These are phyloP conservation scores for Thalassiosira ordinaria DNA, from an alignment of 352 stramenopile genomes.

Conservation along the genomic window DNA sequence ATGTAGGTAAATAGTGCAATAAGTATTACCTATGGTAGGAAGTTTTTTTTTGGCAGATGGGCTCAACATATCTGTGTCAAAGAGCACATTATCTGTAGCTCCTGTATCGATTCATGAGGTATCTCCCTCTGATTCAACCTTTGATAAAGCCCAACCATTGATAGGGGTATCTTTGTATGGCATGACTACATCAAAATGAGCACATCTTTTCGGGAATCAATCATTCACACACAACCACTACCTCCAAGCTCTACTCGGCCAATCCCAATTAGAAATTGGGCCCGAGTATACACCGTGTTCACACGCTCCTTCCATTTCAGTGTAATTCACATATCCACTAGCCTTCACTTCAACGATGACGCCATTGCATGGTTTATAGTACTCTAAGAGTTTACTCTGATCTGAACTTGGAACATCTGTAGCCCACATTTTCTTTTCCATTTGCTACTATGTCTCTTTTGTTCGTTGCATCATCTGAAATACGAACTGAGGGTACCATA, in stretches of 20 bases:
- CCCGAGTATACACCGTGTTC: conserved; percentile 21
- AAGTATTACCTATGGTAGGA: too few relatives aligned
- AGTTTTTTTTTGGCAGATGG: too few relatives aligned
- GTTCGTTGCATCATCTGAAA: conserved; percentile 34
- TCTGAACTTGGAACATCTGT: conserved; percentile 11
- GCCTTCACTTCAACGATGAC: conserved; percentile 19
- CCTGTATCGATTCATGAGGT: not conserved
- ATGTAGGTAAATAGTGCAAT: too few relatives aligned
- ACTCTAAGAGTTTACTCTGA: not conserved
- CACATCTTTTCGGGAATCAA: conserved; percentile 36
- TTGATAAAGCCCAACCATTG: conserved; percentile 29
- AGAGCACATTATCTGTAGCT: too few relatives aligned
- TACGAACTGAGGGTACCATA: conserved; percentile 23
- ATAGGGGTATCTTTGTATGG: conserved; percentile 17
- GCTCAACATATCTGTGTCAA: too few relatives aligned
- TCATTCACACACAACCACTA: conserved; percentile 13
- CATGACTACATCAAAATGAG: conserved; percentile 40
- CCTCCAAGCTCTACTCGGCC: conserved; percentile 23
- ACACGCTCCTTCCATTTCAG: conserved; percentile 23
- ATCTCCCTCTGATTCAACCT: not conserved
- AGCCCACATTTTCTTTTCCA: conserved; percentile 22
- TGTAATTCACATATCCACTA: conserved; percentile 31
- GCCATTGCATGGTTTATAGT: conserved; percentile 26
- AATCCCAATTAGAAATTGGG: conserved; percentile 37
- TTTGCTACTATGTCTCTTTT: conserved; percentile 26